Percentiles rank a stretch among this genome's conserved stretches.
These are phyloP conservation scores for Populus alba DNA, from an alignment of 345 rosid genomes.

Conservation along the genomic window DNA sequence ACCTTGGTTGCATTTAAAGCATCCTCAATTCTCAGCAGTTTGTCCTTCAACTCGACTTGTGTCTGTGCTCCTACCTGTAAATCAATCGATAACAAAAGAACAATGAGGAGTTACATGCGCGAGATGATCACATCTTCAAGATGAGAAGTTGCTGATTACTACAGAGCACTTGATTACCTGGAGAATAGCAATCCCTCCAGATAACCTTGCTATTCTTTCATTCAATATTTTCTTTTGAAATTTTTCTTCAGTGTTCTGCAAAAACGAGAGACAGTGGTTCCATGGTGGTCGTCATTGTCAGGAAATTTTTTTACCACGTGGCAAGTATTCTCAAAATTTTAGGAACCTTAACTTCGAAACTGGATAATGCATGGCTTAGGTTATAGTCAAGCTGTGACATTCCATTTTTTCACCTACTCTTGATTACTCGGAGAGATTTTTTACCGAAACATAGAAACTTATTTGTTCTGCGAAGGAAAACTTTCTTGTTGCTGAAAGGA, in stretches of 20 bases:
- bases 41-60: constrained; percentile 85
- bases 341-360: background rate
- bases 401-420: background rate
- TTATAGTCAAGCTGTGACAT: background rate
- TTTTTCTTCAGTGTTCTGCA: constrained; percentile 66
- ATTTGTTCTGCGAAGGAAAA: background rate
- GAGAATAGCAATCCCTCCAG: constrained; percentile 80
- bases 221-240: constrained; percentile 74
- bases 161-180: constrained; percentile 45
- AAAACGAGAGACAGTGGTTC: constrained; percentile 8
- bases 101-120: background rate
- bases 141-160: background rate
- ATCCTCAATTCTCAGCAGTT: constrained; percentile 81
- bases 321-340: background rate
- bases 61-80: constrained; percentile 90
- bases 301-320: background rate
- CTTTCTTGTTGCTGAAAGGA: too few species aligned
- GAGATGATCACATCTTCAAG: background rate
- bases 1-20: constrained; percentile 97
- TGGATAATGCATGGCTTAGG: background rate
- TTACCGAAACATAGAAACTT: background rate
- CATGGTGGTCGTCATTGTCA: background rate
- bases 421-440: background rate
- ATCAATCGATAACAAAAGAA: constrained; percentile 20
- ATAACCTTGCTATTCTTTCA: constrained; percentile 82